These are phyloP conservation scores for Hymenoscyphus linearis DNA, from an alignment of 2,329 filamentous ascomycete genomes.

Conservation along the genomic window DNA sequence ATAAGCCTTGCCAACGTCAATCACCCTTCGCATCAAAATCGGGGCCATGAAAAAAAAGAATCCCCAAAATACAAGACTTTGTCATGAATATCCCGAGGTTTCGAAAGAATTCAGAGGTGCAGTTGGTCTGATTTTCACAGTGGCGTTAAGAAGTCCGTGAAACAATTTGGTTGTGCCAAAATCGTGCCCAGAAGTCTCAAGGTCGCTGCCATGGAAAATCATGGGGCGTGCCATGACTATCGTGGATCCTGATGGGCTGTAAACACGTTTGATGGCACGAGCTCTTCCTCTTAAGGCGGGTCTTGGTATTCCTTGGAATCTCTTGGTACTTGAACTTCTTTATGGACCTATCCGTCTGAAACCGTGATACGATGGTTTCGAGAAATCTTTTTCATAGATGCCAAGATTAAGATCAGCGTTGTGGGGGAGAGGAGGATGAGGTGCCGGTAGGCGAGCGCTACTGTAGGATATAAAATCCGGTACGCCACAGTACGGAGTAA, in stretches of 20 bases:
- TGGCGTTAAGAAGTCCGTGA: conserved; percentile 8
- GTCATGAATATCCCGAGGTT: conserved; percentile 1
- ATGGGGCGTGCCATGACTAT: not conserved
- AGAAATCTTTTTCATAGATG: conserved; percentile 4
- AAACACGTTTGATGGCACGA: not conserved
- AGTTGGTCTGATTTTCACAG: not conserved
- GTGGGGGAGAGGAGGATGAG: not conserved
- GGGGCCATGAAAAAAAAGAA: not conserved
- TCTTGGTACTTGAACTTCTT: not conserved
- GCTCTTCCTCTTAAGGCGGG: conserved; percentile 1
- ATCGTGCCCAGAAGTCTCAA: conserved; percentile 11
- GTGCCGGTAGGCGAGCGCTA: not conserved
- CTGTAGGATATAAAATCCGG: not conserved
- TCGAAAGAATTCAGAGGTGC: not conserved
- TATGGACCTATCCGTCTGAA: conserved; percentile 3
- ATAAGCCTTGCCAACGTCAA: conserved; percentile 1
- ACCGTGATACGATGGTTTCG: conserved; percentile 1
- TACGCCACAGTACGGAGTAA: not conserved
- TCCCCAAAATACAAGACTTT: conserved; percentile 3
- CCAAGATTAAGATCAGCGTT: conserved; percentile 4
- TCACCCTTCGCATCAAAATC: not conserved
- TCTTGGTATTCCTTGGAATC: conserved; percentile 11
- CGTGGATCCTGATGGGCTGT: not conserved
- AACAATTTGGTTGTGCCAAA: conserved; percentile 12
- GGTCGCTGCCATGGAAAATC: conserved; percentile 5